Base-by-base conservation (phyloP, 345 rosid species). In the Salix arbutifolia region DNA sequence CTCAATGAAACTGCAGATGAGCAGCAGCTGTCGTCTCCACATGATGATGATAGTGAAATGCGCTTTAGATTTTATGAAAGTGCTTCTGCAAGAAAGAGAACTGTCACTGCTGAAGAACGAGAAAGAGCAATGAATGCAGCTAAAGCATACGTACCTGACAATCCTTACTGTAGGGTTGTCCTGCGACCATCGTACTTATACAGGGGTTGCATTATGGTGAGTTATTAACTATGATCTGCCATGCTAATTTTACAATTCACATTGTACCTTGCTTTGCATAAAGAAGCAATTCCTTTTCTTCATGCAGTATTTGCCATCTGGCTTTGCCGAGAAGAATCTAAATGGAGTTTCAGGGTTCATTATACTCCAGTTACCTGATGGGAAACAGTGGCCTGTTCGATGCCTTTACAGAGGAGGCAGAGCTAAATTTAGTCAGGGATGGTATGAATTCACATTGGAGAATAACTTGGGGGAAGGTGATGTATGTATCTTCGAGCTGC, bases 381-480 rank as follows among this genome's bases (percentile, higher is more conserved):
- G 90, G 72, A 91, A 78, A 78, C 94, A 91, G 75, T 93, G 97
- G 97, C 89, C 96, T 6, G 97, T 93, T n/a, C 89, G 97, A 33
- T 93, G 97, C 77, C 94, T 88, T 44, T 91, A 91, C 74, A 90
- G 81, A 88, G 97, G 91, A 33, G 97, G 97, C 61, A 85, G 90
- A 83, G 97, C 97, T 42, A 93, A 91, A 77, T 83, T 93, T 65
- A 91, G 96, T 76, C 94, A 88, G 82, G 97, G 97, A 61, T 93
- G 97, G 97, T 93, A 90, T n/a, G 96, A 93, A 76, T 93, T 93
- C 85, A 84, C 96, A 2, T 78, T 90, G 81, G 94, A 93, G 85
- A 93, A 93, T 75, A 87, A 87, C 62, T 66, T 93, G 78, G 97
- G 97, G 73, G 97, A 93, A 86, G 97, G 97, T 33, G 97, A 93